phyloP scores from a whole-genome alignment of 2,329 filamentous ascomycete genomes.

The Diaporthe sp. region DNA sequence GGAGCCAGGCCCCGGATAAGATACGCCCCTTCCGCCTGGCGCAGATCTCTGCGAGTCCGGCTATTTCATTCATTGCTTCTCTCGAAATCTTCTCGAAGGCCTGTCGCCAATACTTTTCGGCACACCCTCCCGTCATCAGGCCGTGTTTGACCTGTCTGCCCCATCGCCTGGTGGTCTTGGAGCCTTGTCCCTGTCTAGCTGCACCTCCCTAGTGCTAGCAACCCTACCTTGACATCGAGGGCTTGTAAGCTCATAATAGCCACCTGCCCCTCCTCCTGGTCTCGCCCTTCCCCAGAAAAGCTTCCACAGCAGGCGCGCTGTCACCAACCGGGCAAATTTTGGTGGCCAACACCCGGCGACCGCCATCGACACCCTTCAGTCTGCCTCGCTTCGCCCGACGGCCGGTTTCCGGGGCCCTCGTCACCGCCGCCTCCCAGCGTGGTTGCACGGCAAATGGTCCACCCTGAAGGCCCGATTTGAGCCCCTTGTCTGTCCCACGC shows the following conservation, averaged over 20 bases:
- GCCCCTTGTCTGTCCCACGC: constrained; percentile 1
- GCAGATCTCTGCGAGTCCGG: constrained; percentile 33
- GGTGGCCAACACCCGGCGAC: constrained; percentile 20
- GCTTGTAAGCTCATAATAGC: constrained; percentile 36
- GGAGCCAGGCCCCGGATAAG: constrained; percentile 34
- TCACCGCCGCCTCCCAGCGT: constrained; percentile 24
- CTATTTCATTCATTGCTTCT: constrained; percentile 22
- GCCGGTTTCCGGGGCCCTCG: constrained; percentile 27
- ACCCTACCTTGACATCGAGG: constrained; percentile 37
- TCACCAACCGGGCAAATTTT: constrained; percentile 32
- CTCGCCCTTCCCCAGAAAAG: constrained; percentile 20
- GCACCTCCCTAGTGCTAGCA: constrained; percentile 33
- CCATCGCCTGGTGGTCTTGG: constrained; percentile 31
- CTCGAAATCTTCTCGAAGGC: constrained; percentile 30
- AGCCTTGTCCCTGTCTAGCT: constrained; percentile 41
- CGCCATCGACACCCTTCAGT: constrained; percentile 14
- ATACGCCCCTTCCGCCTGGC: constrained; percentile 26
- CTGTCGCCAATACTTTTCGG: constrained; percentile 16
- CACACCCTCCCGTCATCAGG: constrained; percentile 28
- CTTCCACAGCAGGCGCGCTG: constrained; percentile 32
- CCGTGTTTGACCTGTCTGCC: constrained; percentile 25
- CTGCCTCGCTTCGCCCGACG: constrained; percentile 37
- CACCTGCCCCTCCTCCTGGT: constrained; percentile 38
- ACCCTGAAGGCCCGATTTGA: constrained; percentile 29
- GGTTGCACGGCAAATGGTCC: constrained; percentile 32